Evolutionary conservation across 129 eudicot genomes (phyloP), one percentile per base, ranked within the genome.

Genomic region (Silybum marianum): DNA sequence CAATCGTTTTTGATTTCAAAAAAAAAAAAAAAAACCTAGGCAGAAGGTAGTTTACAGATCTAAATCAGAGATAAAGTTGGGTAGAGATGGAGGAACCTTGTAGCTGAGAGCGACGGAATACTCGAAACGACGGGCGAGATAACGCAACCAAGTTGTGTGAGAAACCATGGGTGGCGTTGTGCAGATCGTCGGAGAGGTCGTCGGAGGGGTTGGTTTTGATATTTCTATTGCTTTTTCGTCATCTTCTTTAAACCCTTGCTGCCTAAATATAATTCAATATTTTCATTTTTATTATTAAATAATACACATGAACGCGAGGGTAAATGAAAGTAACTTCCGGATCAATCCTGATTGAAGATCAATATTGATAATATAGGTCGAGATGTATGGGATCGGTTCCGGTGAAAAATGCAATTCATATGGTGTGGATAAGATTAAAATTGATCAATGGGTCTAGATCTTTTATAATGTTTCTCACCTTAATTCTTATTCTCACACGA

Each of bases 61-160:
- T 39, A 63, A 36, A 86, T 67, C 16, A 51, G 48, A 32, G 67
- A 74, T 26, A 18, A 6, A 40, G 16, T 11, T 25, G 30, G 36
- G 44, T 54, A 21, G 62, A 26, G 69, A 28, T 11, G 18, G 46
- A 2, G 42, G 63, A 40, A 89, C 96, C 93, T 83, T 87, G 77
- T 42, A 63, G 86, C 83, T 76, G 60, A 81, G 90, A 73, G 90
- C 77, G 63, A 87, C 82, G 30, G 96, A 89, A 70, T 91, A 91
- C 38, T 87, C 90, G 75, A 91, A 58, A 72, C 90, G 90, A 24
- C 84, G 83, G 68, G 78, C 84, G 51, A 85, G 39, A 86, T 91
- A 91, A 9, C 96, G 91, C 82, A 87, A 48, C 95, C 95, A 91
- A 14, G 88, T 91, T 2, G 88, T 77, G 80, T 71, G 79, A 21